Conservation (phyloP, 2,329 filamentous ascomycete species). For the Pleurostoma richardsiae region DNA sequence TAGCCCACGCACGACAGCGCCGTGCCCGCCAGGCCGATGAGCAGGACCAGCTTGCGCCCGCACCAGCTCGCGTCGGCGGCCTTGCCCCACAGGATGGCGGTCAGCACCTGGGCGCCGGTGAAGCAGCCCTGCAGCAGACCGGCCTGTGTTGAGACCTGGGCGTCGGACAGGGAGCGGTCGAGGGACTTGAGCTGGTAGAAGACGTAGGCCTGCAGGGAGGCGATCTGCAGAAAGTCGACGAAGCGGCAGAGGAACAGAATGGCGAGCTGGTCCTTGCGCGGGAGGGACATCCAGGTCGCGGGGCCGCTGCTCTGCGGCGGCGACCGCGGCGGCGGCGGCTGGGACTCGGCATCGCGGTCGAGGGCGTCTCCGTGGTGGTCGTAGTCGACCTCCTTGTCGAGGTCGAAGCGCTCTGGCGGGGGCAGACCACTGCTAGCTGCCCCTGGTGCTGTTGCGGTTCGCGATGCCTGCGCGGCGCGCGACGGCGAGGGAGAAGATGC, state of each 20-base stretch:
- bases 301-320: neutral
- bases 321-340: neutral
- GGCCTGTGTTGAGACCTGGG: slow-evolving; percentile 60
- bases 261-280: slow-evolving; percentile 64
- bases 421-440: neutral
- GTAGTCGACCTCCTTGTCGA: neutral
- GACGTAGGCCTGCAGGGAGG: slow-evolving; percentile 64
- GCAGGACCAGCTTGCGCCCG: slow-evolving; percentile 65
- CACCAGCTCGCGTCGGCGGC: slow-evolving; percentile 47
- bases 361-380: no score
- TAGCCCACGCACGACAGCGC: slow-evolving; percentile 65
- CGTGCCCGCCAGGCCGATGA: slow-evolving; percentile 64
- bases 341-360: neutral
- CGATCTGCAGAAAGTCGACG: slow-evolving; percentile 69
- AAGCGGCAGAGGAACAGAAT: slow-evolving; percentile 66
- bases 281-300: slow-evolving; percentile 65
- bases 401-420: neutral
- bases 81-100: slow-evolving; percentile 69
- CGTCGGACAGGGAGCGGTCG: slow-evolving; percentile 43
- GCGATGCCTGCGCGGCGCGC: no score
- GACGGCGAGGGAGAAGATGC: no score
- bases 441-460: neutral
- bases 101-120: slow-evolving; percentile 68
- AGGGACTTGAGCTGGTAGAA: slow-evolving; percentile 73
- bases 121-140: slow-evolving; percentile 68